Evolutionary conservation across 78 protist genomes (phyloP).

Genomic region (Chrysochromulina parva): DNA sequence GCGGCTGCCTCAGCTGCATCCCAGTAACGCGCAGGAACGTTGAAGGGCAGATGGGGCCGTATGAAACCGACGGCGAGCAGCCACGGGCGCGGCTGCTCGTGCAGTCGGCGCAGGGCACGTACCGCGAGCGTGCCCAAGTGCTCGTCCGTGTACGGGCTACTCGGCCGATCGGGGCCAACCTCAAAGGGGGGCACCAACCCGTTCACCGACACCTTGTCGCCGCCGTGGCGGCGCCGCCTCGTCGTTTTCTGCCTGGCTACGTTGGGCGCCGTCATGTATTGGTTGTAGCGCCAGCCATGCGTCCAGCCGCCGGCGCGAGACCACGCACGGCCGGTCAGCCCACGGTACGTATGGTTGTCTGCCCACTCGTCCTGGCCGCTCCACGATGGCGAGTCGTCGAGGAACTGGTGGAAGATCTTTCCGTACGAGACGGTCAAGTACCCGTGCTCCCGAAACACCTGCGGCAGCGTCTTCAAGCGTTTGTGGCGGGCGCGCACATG

Average conservation of each 20-base stretch:
- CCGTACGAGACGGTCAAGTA: not conserved
- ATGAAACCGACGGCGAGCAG: not conserved
- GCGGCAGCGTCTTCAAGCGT: not conserved
- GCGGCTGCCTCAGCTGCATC: too few species aligned
- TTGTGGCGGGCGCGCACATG: not conserved
- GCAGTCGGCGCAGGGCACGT: not conserved
- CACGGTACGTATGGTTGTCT: not conserved
- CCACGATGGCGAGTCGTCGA: not conserved
- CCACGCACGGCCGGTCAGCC: not conserved
- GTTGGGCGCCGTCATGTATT: not conserved
- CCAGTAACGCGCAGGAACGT: not conserved
- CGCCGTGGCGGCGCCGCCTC: too few species aligned
- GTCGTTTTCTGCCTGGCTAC: too few species aligned
- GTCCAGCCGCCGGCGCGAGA: not conserved
- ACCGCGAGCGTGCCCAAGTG: not conserved
- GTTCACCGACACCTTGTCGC: too few species aligned
- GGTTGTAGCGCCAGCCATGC: not conserved
- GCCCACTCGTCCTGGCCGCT: not conserved
- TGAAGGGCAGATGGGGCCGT: slow-evolving; percentile 3
- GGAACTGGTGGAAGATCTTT: not conserved
- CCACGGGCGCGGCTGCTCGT: not conserved
- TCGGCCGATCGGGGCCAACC: not conserved
- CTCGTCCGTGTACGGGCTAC: not conserved
- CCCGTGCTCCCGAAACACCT: not conserved
- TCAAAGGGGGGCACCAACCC: too few species aligned